Evolutionary conservation across 2,329 filamentous ascomycete species (phyloP), one percentile per base, ranked within the genome.

Genomic region (Botryotinia narcissicola): DNA sequence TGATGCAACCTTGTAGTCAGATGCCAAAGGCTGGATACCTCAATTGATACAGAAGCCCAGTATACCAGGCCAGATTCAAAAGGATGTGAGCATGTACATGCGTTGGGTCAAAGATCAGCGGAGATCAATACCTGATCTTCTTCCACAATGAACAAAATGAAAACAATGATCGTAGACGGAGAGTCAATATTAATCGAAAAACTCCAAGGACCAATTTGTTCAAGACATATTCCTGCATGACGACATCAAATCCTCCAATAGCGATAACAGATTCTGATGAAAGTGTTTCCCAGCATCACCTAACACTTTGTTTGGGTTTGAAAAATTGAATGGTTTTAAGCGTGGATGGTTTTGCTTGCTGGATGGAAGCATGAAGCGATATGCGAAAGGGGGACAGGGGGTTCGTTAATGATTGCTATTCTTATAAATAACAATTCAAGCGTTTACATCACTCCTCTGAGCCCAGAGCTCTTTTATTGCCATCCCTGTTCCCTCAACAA

Each of bases 11-110:
- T 42, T 42, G 9, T 68, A 68, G 66, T 54, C 66, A 74, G 88
- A 95, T 80, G 92, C 92, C 0, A 86, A 86, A 71, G 93, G 93
- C 0, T 81, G 86, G 42, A 78, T 95, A 73, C 93, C 93, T 0
- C 84, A 86, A 80, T 90, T 86, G 84, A 80, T 91, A 76, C 92
- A 94, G 84, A 90, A 88, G 75, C 78, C 88, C 80, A 88, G 87
- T 5, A 84, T 93, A 67, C 88, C 90, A 1, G 86, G 85, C 1
- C 86, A 88, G 74, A 85, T 94, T 67, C 88, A 88, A 29, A 92
- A 93, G 82, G 92, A 94, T 79, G 92, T 94, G 10, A 87, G 88
- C 8, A 83, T 91, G 77, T 93, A 93, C 76, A 79, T 93, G 75
- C 82, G 82, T 4, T 94, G 91, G 90, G 84, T 90, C 80, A 59